A percentile compares a stretch with the other conserved stretches of the same genome.
Evolutionary conservation across 805 yeast genomes (phyloP).

Genomic region (Saccharomycopsis schoenii): DNA sequence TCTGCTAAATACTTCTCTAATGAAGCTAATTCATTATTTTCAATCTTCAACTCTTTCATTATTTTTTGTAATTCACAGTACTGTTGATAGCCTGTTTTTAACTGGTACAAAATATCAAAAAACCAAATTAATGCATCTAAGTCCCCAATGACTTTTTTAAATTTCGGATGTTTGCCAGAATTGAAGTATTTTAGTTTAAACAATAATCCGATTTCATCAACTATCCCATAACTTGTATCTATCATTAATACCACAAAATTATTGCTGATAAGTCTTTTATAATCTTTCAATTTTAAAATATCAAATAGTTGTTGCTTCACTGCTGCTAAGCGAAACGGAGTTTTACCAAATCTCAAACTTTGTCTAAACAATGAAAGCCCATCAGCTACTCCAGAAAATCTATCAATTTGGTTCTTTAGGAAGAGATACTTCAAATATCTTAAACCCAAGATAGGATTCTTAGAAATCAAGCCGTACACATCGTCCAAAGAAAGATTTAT

Average conservation of each 20-base stretch:
- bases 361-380: slow-evolving; percentile 17
- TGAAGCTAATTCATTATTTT: slow-evolving; percentile 4
- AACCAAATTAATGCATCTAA: slow-evolving; percentile 17
- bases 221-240: slow-evolving; percentile 17
- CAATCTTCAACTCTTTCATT: neutral
- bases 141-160: slow-evolving; percentile 4
- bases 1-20: neutral
- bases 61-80: neutral
- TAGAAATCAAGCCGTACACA: neutral
- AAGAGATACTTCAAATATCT: slow-evolving; percentile 4
- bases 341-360: slow-evolving; percentile 17
- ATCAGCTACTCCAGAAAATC: slow-evolving; percentile 10
- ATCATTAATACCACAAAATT: slow-evolving; percentile 8
- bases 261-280: slow-evolving; percentile 1
- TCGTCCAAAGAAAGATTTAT: neutral
- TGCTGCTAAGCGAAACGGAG: slow-evolving; percentile 12
- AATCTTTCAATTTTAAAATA: neutral
- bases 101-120: slow-evolving; percentile 14
- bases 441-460: neutral
- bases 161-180: slow-evolving; percentile 4
- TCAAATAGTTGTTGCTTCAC: neutral
- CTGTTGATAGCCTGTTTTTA: slow-evolving; percentile 4
- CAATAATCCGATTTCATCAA: slow-evolving; percentile 17
- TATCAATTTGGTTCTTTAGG: slow-evolving; percentile 7
- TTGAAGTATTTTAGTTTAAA: slow-evolving; percentile 11